These are phyloP conservation scores for Starmerella vaccinii DNA, from an alignment of 805 yeast species.

Conservation along the genomic window DNA sequence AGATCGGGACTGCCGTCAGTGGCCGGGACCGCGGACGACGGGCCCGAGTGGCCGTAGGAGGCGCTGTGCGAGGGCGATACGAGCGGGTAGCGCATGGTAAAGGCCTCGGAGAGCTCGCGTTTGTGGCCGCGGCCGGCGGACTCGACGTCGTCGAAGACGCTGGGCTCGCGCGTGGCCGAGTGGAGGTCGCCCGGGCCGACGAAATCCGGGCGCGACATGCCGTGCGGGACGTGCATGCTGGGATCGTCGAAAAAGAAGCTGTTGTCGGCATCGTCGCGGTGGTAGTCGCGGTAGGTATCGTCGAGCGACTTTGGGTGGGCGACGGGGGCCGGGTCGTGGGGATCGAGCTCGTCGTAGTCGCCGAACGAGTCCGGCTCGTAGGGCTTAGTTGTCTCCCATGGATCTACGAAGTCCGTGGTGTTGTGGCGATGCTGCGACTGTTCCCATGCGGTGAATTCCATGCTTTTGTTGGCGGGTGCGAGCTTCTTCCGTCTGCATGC, in stretches of 20 bases:
- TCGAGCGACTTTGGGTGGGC: not conserved
- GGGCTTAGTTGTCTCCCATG: not conserved
- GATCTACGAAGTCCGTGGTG: slow-evolving; percentile 1
- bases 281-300: not conserved
- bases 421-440: slow-evolving; percentile 3
- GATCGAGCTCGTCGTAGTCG: slow-evolving; percentile 1
- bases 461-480: slow-evolving; percentile 3
- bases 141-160: not conserved
- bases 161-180: not conserved
- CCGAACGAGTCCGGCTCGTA: slow-evolving; percentile 1
- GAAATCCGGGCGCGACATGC: not conserved
- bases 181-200: slow-evolving; percentile 3
- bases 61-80: slow-evolving; percentile 14
- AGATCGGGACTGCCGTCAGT: slow-evolving; percentile 1
- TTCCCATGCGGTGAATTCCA: slow-evolving; percentile 17
- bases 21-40: too few species aligned
- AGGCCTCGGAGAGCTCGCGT: slow-evolving; percentile 19
- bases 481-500: not conserved
- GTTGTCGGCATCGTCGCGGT: not conserved
- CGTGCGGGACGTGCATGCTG: not conserved
- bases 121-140: slow-evolving; percentile 10
- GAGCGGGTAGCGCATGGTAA: slow-evolving; percentile 22
- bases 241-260: slow-evolving; percentile 1
- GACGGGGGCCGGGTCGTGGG: not conserved
- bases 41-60: not conserved